Base-by-base conservation (phyloP, 2,329 filamentous ascomycete species). In the Fusarium sp. region DNA sequence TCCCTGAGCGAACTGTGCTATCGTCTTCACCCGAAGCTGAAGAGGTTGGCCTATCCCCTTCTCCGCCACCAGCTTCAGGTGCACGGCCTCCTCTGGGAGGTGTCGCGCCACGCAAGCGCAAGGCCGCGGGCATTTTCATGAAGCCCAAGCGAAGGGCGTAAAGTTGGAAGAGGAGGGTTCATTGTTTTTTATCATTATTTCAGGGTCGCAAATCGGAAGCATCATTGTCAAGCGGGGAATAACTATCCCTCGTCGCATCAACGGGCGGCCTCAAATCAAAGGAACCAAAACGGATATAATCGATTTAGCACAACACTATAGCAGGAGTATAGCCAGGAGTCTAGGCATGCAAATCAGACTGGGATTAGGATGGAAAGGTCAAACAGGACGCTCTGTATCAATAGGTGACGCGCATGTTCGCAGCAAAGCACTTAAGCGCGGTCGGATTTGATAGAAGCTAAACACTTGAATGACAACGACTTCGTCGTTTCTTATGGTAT, bases 51-150 rank as follows among this genome's bases (percentile, higher is more conserved):
- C 59, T 58, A 19, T 55, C 74, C 46, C 70, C 75, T 48, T 72
- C 71, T 25, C 71, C 72, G 35, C 64, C 62, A 7, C 67, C 67
- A 5, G 25, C 50, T 23, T 9, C 54, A 30, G 53, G 51, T 25
- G 23, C 60, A 41, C 50, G 65, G 44, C 47, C 66, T 43, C 40
- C 62, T 20, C 13, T 47, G 14, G 32, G 49, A 14, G 32, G 51
- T 15, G 41, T 58, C 25, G 63, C 47, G 4, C 51, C 68, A 10
- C 75, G 77, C 41, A 85, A 85, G 70, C 79, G 83, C 53, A 84
- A 84, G 70, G 73, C 77, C 1, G 80, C 82, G 6, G 81, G 82
- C 62, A 77, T 85, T n/a, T 87, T 87, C 64, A 84, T 85, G 82
- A 79, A 77, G 40, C 69, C 66, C 44, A 81, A 83, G 74, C 85